Conservation (phyloP, 2,329 filamentous ascomycete species). For the Aschersonia sp. region DNA sequence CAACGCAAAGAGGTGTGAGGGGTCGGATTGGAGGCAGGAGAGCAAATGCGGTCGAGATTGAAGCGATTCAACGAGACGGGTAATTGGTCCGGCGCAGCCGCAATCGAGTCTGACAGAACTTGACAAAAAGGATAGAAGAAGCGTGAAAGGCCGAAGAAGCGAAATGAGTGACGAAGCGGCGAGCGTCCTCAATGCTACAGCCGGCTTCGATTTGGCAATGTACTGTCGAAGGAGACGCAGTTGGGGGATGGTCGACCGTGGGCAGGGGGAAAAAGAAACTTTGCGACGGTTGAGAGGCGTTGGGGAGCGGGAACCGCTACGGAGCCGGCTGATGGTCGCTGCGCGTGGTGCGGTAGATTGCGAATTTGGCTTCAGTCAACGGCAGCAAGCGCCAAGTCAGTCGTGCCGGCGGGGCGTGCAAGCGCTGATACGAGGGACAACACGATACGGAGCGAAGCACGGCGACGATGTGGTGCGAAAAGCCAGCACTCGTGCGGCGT, state of each 20-base stretch:
- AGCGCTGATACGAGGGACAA: not conserved
- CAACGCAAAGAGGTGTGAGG: too few relatives aligned
- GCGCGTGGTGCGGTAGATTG: too few relatives aligned
- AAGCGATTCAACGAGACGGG: not conserved
- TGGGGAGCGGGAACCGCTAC: not conserved
- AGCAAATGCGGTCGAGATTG: not conserved
- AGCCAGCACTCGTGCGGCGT: too few relatives aligned
- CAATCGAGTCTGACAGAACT: constrained; percentile 1
- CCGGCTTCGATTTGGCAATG: not conserved
- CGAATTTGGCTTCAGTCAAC: not conserved
- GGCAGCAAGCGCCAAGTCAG: not conserved
- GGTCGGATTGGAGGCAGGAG: not conserved
- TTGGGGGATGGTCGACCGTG: not conserved
- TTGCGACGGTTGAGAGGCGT: not conserved
- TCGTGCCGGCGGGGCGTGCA: not conserved
- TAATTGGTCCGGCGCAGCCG: constrained; percentile 8
- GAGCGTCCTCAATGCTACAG: not conserved
- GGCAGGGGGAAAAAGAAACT: not conserved
- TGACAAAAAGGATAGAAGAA: not conserved
- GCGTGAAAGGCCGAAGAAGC: constrained; percentile 1
- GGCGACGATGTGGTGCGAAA: not conserved
- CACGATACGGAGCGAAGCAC: not conserved
- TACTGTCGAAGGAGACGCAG: not conserved
- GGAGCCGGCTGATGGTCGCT: too few relatives aligned
- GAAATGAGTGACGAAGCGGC: constrained; percentile 4